Percentiles rank a stretch among this genome's conserved stretches.
phyloP scores from a whole-genome alignment of 2,329 filamentous ascomycete genomes.

The Botrytis squamosa region DNA sequence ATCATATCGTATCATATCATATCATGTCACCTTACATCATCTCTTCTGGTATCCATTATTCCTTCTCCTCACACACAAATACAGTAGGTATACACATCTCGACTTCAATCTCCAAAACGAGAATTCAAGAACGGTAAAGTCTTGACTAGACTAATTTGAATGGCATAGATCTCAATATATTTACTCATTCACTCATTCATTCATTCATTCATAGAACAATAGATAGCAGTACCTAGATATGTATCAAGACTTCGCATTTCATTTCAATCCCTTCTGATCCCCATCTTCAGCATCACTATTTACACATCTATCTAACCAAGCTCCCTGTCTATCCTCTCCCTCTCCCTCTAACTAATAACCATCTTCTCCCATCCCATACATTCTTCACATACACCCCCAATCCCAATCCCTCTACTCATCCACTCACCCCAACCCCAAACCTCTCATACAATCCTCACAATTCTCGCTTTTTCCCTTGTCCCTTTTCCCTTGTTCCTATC shows the following conservation, averaged over 20 bases:
- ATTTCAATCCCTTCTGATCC: not conserved
- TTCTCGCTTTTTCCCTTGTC: not conserved
- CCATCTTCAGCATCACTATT: not conserved
- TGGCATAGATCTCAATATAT: not conserved
- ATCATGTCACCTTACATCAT: too few species aligned
- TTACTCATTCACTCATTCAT: not conserved
- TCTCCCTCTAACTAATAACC: not conserved
- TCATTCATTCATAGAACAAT: not conserved
- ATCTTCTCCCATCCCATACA: not conserved
- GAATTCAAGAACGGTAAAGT: too few species aligned
- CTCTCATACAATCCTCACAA: not conserved
- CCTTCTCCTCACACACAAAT: too few species aligned
- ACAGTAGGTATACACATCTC: not conserved
- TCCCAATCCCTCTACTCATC: not conserved
- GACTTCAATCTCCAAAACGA: too few species aligned
- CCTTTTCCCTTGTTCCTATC: not conserved
- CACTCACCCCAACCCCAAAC: not conserved
- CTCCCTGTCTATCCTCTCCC: too few species aligned
- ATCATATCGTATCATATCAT: too few species aligned
- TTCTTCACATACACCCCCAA: not conserved
- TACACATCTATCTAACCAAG: not conserved
- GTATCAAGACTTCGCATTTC: not conserved
- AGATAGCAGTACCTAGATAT: too few species aligned
- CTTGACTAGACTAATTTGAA: accelerated
- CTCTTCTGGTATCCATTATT: not conserved